Percentiles rank a stretch among this genome's conserved stretches.
Conservation (phyloP, 768 basidiomycete genomes). For the Lentinula lateritia region DNA sequence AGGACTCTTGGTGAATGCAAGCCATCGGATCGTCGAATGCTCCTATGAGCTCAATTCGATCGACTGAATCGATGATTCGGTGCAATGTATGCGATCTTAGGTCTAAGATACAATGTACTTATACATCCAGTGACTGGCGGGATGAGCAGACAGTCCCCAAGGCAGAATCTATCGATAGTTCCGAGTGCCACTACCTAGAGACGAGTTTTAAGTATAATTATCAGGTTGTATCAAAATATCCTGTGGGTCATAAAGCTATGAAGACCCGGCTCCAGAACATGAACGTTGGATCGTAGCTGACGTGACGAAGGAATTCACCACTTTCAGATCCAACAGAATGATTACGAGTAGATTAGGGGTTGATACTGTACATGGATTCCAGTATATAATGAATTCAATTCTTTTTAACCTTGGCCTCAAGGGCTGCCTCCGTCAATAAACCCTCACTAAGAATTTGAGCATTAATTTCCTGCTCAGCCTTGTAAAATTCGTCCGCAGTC, state of each 20-base stretch:
- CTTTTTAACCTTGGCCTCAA: not conserved
- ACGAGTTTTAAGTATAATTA: too few species aligned
- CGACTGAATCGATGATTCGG: conserved; percentile 18
- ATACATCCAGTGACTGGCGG: not conserved
- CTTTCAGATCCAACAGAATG: too few species aligned
- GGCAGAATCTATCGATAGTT: too few species aligned
- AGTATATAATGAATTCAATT: not conserved
- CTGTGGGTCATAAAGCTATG: too few species aligned
- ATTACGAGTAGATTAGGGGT: too few species aligned
- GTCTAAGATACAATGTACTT: not conserved
- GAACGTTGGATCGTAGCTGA: too few species aligned
- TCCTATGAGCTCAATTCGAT: conserved; percentile 13
- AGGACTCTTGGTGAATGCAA: conserved; percentile 14
- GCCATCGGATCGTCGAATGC: conserved; percentile 19
- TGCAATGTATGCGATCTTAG: not conserved
- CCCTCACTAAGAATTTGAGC: conserved; percentile 1
- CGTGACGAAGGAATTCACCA: too few species aligned
- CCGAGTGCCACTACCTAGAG: too few species aligned
- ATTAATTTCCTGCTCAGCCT: conserved; percentile 5
- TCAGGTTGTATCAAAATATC: too few species aligned
- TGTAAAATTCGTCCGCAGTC: not conserved
- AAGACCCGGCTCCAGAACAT: too few species aligned
- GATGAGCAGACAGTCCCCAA: too few species aligned
- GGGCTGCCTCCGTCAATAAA: not conserved
- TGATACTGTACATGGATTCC: too few species aligned